A percentile compares a stretch with the other conserved stretches of the same genome.
These are phyloP conservation scores for Trichoderma asperelloides DNA, from an alignment of 495 filamentous ascomycete genomes.

Conservation along the genomic window DNA sequence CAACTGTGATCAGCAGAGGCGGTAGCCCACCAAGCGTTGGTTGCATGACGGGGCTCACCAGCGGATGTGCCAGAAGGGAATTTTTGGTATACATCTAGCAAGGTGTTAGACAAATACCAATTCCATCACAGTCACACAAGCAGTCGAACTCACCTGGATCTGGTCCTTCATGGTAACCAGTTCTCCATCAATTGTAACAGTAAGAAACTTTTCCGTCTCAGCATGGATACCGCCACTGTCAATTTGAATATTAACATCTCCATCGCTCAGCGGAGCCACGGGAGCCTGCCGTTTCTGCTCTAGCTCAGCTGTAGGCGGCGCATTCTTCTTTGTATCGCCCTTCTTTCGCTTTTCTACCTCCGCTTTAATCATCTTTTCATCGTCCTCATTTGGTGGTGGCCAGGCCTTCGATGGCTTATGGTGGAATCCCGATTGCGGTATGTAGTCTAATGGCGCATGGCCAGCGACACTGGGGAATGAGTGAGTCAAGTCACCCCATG, in stretches of 20 bases:
- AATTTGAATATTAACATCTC: background rate
- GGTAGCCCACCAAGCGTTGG: conserved; percentile 81
- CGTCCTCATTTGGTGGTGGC: conserved; percentile 82
- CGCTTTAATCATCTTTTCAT: conserved; percentile 32
- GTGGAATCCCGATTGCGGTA: conserved; percentile 76
- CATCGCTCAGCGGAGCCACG: conserved; percentile 15
- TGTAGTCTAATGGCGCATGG: conserved; percentile 71
- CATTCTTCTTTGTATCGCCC: conserved; percentile 16
- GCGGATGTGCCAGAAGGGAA: conserved; percentile 71
- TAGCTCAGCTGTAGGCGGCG: conserved; percentile 10
- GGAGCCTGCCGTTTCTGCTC: conserved; percentile 16
- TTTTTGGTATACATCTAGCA: conserved; percentile 79
- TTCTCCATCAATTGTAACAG: conserved; percentile 61
- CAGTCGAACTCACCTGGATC: conserved; percentile 50
- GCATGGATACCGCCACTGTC: conserved; percentile 19
- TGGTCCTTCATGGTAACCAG: conserved; percentile 73
- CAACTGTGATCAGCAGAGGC: conserved; percentile 74
- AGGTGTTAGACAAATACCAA: background rate
- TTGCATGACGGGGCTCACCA: conserved; percentile 82
- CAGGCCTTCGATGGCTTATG: conserved; percentile 76
- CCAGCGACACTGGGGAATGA: conserved; percentile 81
- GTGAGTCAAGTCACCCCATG: conserved; percentile 91
- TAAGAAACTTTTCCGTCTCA: conserved; percentile 39
- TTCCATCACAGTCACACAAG: background rate
- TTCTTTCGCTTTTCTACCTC: conserved; percentile 16